These are phyloP conservation scores for Solanum dulcamara DNA, from an alignment of 257 asterid genomes.

Conservation along the genomic window DNA sequence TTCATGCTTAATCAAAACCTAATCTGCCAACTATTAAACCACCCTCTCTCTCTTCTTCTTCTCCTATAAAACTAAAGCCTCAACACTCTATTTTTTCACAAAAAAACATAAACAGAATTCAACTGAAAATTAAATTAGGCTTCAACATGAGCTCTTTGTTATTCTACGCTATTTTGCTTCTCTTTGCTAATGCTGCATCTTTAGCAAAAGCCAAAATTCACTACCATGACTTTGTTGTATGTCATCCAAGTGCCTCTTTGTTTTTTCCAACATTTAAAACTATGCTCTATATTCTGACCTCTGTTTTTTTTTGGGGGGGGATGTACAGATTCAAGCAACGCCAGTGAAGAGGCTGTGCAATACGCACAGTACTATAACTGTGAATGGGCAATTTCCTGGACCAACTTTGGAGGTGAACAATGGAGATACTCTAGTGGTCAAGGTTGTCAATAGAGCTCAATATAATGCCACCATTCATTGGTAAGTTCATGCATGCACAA, in stretches of 20 bases:
- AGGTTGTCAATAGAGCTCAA: constrained; percentile 56
- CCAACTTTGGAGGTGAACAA: constrained; percentile 70
- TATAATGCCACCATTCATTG: constrained; percentile 85
- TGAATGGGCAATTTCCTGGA: constrained; percentile 78
- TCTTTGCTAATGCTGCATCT: constrained; percentile 26
- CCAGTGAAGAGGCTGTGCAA: constrained; percentile 93
- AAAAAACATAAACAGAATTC: neutral
- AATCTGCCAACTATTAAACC: constrained; percentile 42
- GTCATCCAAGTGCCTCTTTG: neutral
- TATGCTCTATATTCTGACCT: neutral
- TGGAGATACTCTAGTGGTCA: constrained; percentile 67
- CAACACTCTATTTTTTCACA: constrained; percentile 19
- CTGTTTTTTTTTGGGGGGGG: neutral
- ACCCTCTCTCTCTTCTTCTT: constrained; percentile 22
- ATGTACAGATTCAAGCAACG: constrained; percentile 62
- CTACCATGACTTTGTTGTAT: constrained; percentile 62
- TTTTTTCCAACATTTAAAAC: neutral
- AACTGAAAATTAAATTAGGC: neutral
- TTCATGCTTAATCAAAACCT: constrained; percentile 18
- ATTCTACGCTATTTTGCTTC: constrained; percentile 19
- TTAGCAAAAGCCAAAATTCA: constrained; percentile 44
- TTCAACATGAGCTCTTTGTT: constrained; percentile 8
- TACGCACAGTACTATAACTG: constrained; percentile 51
- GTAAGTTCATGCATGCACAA: constrained; percentile 19
- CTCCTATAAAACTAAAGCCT: constrained; percentile 27